Percentiles rank a stretch among this genome's conserved stretches.
Evolutionary conservation across 129 eudicot genomes (phyloP).

Genomic region (Flaveria sonorensis): DNA sequence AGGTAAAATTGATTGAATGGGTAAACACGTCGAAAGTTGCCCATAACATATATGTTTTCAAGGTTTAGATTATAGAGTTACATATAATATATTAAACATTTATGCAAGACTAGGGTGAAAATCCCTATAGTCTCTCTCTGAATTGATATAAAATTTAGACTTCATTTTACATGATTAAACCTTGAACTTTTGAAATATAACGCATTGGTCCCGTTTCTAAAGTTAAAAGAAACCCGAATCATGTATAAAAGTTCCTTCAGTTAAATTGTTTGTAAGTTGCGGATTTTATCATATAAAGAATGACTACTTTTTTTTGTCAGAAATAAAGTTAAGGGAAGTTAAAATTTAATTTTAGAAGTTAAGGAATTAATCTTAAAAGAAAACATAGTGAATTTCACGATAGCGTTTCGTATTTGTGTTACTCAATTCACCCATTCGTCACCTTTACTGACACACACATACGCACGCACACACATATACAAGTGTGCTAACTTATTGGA

Average conservation of each 20-base stretch:
- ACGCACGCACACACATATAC: neutral
- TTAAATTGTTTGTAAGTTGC: neutral
- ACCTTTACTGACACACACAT: neutral
- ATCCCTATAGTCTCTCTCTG: too few species aligned
- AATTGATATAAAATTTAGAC: neutral
- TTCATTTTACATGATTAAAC: neutral
- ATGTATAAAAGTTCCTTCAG: neutral
- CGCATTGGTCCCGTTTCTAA: neutral
- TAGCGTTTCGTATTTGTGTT: neutral
- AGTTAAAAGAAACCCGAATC: neutral
- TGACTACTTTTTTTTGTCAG: neutral
- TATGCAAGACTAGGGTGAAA: neutral
- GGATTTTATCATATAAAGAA: neutral
- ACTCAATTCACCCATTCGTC: neutral
- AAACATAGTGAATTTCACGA: neutral
- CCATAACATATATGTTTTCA: neutral
- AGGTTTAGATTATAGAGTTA: neutral
- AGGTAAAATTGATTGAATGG: neutral
- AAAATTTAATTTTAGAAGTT: neutral
- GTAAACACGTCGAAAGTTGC: neutral
- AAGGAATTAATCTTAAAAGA: neutral
- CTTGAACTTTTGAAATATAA: neutral
- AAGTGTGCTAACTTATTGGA: slow-evolving; percentile 9
- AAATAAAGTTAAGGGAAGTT: neutral
- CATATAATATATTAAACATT: neutral